Evolutionary conservation across 2,329 filamentous ascomycete genomes (phyloP).

Genomic region (Sphaerostilbella broomeana): DNA sequence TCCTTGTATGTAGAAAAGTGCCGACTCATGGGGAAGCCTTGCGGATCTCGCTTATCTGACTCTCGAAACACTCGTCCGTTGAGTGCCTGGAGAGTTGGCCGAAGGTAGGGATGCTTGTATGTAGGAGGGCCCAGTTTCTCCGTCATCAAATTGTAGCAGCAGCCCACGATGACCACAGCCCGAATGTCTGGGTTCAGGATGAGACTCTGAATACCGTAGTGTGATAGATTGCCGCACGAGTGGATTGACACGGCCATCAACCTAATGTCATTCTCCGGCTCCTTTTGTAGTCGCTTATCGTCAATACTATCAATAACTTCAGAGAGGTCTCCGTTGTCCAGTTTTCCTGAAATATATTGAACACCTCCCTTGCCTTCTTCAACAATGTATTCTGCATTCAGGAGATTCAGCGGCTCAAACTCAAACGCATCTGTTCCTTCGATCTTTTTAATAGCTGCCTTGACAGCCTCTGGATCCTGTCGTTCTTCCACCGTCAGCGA

Average conservation of each 20-base stretch:
- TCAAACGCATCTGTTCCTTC: slow-evolving; percentile 30
- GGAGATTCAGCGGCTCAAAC: slow-evolving; percentile 44
- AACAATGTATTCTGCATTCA: slow-evolving; percentile 45
- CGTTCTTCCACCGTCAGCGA: slow-evolving; percentile 23
- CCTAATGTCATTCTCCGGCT: slow-evolving; percentile 33
- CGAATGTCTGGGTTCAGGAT: slow-evolving; percentile 75
- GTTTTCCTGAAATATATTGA: slow-evolving; percentile 68
- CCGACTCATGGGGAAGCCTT: slow-evolving; percentile 90
- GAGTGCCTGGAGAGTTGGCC: slow-evolving; percentile 59
- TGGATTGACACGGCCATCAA: slow-evolving; percentile 93
- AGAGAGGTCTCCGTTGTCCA: slow-evolving; percentile 66
- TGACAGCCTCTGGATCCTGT: slow-evolving; percentile 35
- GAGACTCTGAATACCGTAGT: slow-evolving; percentile 84
- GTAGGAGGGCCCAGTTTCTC: slow-evolving; percentile 82
- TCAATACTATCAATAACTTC: slow-evolving; percentile 60
- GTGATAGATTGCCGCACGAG: slow-evolving; percentile 94
- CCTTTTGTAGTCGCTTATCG: slow-evolving; percentile 14
- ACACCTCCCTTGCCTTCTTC: slow-evolving; percentile 62
- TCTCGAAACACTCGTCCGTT: slow-evolving; percentile 64
- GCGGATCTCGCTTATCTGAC: slow-evolving; percentile 68
- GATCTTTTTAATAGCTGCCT: slow-evolving; percentile 28
- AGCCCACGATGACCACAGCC: slow-evolving; percentile 92
- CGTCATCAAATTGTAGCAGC: slow-evolving; percentile 95
- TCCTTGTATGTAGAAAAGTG: slow-evolving; percentile 53
- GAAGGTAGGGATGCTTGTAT: slow-evolving; percentile 73